phyloP scores from a whole-genome alignment of 139 green algal genomes.

The Volvox africanus region DNA sequence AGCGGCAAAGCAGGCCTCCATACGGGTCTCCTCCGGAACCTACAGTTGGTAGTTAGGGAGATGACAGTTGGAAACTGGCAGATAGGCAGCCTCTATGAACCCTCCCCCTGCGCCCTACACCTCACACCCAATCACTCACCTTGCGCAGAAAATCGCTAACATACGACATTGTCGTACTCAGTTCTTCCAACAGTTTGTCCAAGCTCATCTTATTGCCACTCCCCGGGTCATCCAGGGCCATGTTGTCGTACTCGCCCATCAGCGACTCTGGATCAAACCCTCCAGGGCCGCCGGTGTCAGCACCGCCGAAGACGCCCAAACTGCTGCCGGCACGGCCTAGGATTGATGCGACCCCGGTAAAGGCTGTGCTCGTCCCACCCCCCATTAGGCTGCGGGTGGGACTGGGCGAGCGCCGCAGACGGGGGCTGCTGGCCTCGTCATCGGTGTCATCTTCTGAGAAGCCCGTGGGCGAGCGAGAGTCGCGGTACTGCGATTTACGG shows the following conservation, averaged over 20 bases:
- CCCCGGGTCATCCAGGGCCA: slow-evolving; percentile 29
- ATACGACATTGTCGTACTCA: slow-evolving; percentile 57
- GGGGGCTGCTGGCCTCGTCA: not conserved
- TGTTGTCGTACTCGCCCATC: slow-evolving; percentile 5
- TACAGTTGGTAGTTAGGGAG: not conserved
- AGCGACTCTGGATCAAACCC: not conserved
- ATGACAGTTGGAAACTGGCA: too few relatives aligned
- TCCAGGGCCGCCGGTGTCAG: not conserved
- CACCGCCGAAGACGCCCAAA: not conserved
- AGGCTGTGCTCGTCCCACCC: not conserved
- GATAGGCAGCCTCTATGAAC: not conserved
- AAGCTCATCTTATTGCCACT: slow-evolving; percentile 38
- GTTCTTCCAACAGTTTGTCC: slow-evolving; percentile 59
- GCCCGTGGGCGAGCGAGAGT: slow-evolving; percentile 1
- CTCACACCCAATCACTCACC: not conserved
- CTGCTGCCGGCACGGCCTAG: not conserved
- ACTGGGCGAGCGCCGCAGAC: not conserved
- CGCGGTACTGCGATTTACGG: not conserved
- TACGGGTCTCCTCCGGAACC: slow-evolving; percentile 59
- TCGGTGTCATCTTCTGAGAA: not conserved
- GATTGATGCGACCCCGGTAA: not conserved
- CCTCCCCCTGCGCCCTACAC: not conserved
- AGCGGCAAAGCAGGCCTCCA: slow-evolving; percentile 42
- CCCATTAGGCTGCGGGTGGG: not conserved
- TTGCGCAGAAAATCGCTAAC: slow-evolving; percentile 65